Evolutionary conservation across 768 basidiomycete genomes (phyloP).

Genomic region (Mrakia frigida): DNA sequence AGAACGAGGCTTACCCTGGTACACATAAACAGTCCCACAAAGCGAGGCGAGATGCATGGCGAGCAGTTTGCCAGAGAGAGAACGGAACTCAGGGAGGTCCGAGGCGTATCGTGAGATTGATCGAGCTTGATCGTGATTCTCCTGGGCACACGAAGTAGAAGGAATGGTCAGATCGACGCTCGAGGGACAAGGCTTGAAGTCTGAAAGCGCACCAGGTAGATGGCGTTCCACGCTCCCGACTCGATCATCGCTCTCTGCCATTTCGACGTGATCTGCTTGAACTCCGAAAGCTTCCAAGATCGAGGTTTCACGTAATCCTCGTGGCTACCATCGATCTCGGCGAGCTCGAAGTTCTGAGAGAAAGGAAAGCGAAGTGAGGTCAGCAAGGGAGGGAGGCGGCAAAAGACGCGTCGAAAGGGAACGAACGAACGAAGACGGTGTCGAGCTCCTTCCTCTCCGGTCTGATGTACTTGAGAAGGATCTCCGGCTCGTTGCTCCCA

Average conservation of each 20-base stretch:
- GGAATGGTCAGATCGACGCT: no score
- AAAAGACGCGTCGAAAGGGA: neutral
- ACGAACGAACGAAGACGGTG: conserved; percentile 32
- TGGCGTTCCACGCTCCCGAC: conserved; percentile 63
- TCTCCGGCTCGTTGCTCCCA: conserved; percentile 43
- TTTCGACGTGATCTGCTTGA: conserved; percentile 48
- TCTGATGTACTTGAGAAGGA: conserved; percentile 56
- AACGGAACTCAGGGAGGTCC: conserved; percentile 57
- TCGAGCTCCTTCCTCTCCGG: conserved; percentile 51
- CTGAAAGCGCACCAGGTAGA: conserved; percentile 40
- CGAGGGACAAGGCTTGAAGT: no score
- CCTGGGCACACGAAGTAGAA: conserved; percentile 35
- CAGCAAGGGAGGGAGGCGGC: neutral
- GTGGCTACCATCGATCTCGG: conserved; percentile 51
- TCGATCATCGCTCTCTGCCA: conserved; percentile 61
- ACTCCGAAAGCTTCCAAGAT: conserved; percentile 54
- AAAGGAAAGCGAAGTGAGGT: conserved; percentile 37
- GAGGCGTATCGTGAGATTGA: conserved; percentile 63
- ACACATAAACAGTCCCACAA: conserved; percentile 66
- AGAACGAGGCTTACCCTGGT: conserved; percentile 49
- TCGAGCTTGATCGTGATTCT: conserved; percentile 64
- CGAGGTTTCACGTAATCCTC: conserved; percentile 47
- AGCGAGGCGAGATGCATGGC: conserved; percentile 59
- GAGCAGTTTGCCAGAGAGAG: conserved; percentile 60
- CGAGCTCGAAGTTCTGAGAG: conserved; percentile 52